Evolutionary conservation across 2,329 filamentous ascomycete genomes (phyloP), one percentile per base, ranked within the genome.

Genomic region (Sclerotinia nivalis): DNA sequence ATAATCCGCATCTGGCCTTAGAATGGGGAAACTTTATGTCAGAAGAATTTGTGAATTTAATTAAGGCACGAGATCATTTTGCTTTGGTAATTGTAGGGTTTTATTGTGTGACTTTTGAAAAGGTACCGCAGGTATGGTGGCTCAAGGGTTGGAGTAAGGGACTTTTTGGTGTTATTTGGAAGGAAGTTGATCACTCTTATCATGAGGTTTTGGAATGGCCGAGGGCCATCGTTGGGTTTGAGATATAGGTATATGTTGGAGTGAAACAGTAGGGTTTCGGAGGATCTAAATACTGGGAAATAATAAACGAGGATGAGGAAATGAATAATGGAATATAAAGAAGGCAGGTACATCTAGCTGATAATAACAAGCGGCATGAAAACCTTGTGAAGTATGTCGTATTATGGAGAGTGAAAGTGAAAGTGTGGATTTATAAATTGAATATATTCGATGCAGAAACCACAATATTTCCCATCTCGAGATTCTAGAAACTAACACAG

Each of bases 121-220:
- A 58, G 20, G 55, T 58, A 7, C 55, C 34, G 2, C 55, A 40
- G 34, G 55, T 58, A n/a, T 58, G 55, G 55, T 58, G 31, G 55
- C 2, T 40, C 22, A 4, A 58, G 6, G 55, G 31, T 40, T 58
- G 55, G 55, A 40, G 31, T 58, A n/a, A n/a, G 22, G 55, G 31
- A 7, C 55, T 58, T 15, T 40, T 58, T n/a, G 55, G 20, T 12
- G 22, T 40, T 3, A 2, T 40, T 40, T 40, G 55, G 55, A 58
- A 20, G 22, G 34, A 58, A n/a, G 55, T 58, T 37, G 55, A 34
- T n/a, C 22, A 13, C 2, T 20, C 22, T 37, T 58, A 37, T 18
- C 55, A 37, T 13, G 55, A 37, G 34, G 6, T 58, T 37, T 40
- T 58, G 22, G 55, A 58, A 58, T 58, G 55, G 55, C 55, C 55